Conservation (phyloP, 2,329 filamentous ascomycete species). For the Xylaria sp. region DNA sequence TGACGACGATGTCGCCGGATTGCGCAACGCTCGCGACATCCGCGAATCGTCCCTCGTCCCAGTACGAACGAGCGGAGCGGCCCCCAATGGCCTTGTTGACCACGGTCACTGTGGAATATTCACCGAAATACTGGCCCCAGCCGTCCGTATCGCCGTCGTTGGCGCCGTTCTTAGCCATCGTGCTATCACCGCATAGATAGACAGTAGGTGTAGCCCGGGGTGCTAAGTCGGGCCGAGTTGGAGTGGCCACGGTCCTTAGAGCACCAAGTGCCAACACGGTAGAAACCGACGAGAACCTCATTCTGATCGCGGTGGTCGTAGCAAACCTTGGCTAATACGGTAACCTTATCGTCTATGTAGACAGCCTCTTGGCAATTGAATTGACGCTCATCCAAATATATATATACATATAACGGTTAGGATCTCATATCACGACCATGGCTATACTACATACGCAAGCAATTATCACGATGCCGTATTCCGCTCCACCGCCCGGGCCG, state of each 20-base stretch:
- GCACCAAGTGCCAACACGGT: constrained; percentile 27
- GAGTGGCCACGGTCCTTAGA: constrained; percentile 28
- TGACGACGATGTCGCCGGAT: constrained; percentile 71
- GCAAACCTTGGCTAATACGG: not conserved
- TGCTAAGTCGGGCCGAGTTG: constrained; percentile 36
- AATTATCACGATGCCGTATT: constrained; percentile 15
- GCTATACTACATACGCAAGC: constrained; percentile 2
- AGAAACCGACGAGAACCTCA: constrained; percentile 33
- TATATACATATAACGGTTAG: constrained; percentile 17
- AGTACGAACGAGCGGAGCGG: constrained; percentile 71
- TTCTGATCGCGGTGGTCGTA: constrained; percentile 16
- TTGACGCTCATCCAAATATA: constrained; percentile 12
- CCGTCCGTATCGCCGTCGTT: constrained; percentile 56
- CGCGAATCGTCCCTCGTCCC: constrained; percentile 69
- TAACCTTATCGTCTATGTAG: not conserved
- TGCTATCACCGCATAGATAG: constrained; percentile 66
- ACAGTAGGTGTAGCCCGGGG: constrained; percentile 53
- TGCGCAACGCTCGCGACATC: constrained; percentile 62
- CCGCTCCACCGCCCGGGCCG: constrained; percentile 18
- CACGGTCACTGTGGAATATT: constrained; percentile 58
- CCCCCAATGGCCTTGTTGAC: constrained; percentile 72
- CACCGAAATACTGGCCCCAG: constrained; percentile 69
- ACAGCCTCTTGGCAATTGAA: not conserved
- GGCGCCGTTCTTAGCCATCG: constrained; percentile 60
- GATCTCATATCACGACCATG: not conserved